These are phyloP conservation scores for Salix purpurea DNA, from an alignment of 345 rosid species.

Conservation along the genomic window DNA sequence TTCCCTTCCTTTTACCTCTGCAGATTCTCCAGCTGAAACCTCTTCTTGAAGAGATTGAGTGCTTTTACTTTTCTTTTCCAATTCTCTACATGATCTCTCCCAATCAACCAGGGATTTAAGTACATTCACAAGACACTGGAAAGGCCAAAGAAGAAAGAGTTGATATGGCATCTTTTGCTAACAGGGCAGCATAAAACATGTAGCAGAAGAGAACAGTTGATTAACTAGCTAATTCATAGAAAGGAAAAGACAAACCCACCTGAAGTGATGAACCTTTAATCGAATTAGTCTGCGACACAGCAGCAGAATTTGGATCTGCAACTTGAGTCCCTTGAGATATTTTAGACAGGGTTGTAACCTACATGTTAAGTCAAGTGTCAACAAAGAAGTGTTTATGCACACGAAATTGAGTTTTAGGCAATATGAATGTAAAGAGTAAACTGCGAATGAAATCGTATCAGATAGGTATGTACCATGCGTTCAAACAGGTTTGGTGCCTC, in stretches of 20 bases:
- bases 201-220: neutral
- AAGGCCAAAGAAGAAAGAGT: slow-evolving; percentile 24
- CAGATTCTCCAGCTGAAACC: slow-evolving; percentile 35
- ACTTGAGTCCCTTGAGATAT: slow-evolving; percentile 85
- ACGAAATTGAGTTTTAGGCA: neutral
- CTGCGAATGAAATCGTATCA: neutral
- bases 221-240: slow-evolving; percentile 9
- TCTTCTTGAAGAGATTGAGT: slow-evolving; percentile 42
- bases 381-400: slow-evolving; percentile 3
- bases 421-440: neutral
- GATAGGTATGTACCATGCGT: slow-evolving; percentile 60
- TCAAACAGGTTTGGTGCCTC: slow-evolving; percentile 98
- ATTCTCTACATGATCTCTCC: slow-evolving; percentile 67
- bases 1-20: slow-evolving; percentile 52
- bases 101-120: slow-evolving; percentile 92
- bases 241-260: slow-evolving; percentile 44
- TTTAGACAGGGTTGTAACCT: slow-evolving; percentile 84
- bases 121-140: slow-evolving; percentile 85
- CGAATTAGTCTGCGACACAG: slow-evolving; percentile 68
- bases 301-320: slow-evolving; percentile 77
- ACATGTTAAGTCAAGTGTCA: slow-evolving; percentile 12
- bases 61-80: slow-evolving; percentile 36
- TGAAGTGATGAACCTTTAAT: slow-evolving; percentile 83
- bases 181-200: slow-evolving; percentile 10
- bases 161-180: slow-evolving; percentile 17